Evolutionary conservation across 2,329 filamentous ascomycete genomes (phyloP).

Genomic region (Colletotrichum orbiculare): DNA sequence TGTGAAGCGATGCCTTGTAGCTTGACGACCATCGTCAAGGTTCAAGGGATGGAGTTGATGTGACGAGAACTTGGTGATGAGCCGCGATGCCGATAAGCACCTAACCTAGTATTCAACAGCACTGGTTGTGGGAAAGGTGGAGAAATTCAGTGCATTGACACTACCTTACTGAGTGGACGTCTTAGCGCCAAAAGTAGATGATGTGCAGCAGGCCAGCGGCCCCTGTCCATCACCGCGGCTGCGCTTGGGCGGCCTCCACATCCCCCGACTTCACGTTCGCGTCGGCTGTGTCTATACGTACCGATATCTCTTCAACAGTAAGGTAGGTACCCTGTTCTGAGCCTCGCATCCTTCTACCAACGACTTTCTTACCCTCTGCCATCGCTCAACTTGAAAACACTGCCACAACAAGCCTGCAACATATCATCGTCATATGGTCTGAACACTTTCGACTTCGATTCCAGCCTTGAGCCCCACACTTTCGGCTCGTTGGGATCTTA

Average conservation of each 20-base stretch:
- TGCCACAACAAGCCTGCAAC: no score
- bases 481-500: no score
- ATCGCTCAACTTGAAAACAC: no score
- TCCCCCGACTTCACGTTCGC: background rate
- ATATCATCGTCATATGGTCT: no score
- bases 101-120: background rate
- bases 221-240: slow-evolving; percentile 22
- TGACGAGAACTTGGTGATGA: background rate
- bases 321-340: no score
- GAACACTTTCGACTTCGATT: no score
- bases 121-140: background rate
- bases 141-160: background rate
- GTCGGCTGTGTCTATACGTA: no score
- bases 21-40: background rate
- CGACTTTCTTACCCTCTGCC: no score
- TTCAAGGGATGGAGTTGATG: slow-evolving; percentile 9
- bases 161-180: background rate
- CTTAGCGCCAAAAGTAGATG: background rate
- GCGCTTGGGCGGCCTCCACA: slow-evolving; percentile 32
- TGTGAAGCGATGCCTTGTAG: background rate
- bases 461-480: no score
- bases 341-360: no score
- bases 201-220: background rate
- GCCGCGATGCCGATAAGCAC: slow-evolving; percentile 4
- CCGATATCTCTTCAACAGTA: no score